Evolutionary conservation across 2,329 filamentous ascomycete species (phyloP), one percentile per base, ranked within the genome.

Genomic region (Celoporthe dispersa): DNA sequence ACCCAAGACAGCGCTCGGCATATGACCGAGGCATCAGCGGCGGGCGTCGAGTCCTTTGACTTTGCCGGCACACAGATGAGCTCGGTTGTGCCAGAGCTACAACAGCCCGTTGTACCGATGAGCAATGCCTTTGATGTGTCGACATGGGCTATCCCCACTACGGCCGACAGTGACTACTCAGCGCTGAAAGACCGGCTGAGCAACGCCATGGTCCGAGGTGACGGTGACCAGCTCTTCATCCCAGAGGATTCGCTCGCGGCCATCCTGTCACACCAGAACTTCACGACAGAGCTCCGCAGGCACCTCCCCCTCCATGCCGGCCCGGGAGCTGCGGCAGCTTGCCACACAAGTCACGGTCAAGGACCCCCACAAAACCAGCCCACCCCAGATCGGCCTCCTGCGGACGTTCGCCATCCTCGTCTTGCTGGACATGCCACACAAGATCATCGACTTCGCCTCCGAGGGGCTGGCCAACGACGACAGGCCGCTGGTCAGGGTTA

Each of bases 161-260:
- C 62, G 28, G 53, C 67, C 28, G 55, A 59, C 22, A 44, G 60
- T 31, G 69, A 60, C 28, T 14, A 33, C 41, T 65, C 53, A 3
- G 57, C 71, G 5, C 64, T 72, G 16, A 72, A 71, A 31, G 67
- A 71, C 22, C 68, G 41, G 61, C 53, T 72, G 28, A 72, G 65
- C 60, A 68, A 48, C 9, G 69, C 67, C 11, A 67, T 71, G 33
- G 48, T 66, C 25, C 69, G 59, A 8, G 71, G 71, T 65, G 69
- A 72, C 60, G 66, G 67, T 12, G 71, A 67, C 16, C 67, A 69
- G 12, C 67, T 67, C 33, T 72, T 72, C 61, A 14, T 71, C 6
- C 69, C 71, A 3, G 69, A 71, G 6, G 64, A 71, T 53, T 55
- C 69, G 4, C 60, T 72, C 9, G 63, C 22, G 5, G 9, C 9